These are phyloP conservation scores for Elasticomyces elasticus DNA, from an alignment of 495 filamentous ascomycete genomes.

Conservation along the genomic window DNA sequence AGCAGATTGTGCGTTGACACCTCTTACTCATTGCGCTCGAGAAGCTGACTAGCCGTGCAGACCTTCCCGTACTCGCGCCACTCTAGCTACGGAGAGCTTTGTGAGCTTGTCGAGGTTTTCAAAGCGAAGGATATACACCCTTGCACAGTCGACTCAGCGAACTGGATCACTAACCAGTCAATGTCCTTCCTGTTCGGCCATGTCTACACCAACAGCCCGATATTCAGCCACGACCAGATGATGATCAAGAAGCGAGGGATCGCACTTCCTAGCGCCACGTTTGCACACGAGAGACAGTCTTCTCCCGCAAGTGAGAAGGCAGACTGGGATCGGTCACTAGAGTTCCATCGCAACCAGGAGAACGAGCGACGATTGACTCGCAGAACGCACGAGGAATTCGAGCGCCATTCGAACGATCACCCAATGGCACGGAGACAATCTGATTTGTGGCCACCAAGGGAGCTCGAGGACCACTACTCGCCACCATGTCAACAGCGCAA, in stretches of 20 bases:
- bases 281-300: not conserved
- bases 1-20: constrained; percentile 12
- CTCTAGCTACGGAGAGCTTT: constrained; percentile 75
- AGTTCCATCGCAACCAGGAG: not conserved
- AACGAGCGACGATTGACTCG: not conserved
- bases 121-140: constrained; percentile 70
- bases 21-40: not conserved
- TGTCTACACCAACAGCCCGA: constrained; percentile 45
- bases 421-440: not conserved
- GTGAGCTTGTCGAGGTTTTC: constrained; percentile 57
- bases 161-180: constrained; percentile 53
- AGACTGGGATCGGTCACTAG: not conserved
- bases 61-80: constrained; percentile 83
- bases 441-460: not conserved
- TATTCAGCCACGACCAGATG: constrained; percentile 56
- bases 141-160: constrained; percentile 59
- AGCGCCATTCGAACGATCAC: not conserved
- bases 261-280: not conserved
- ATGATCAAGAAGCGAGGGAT: constrained; percentile 35
- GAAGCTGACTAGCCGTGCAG: constrained; percentile 17
- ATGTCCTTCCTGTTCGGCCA: constrained; percentile 62
- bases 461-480: not conserved
- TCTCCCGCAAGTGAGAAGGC: not conserved
- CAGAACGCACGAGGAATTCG: not conserved
- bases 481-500: not conserved